Conservation (phyloP, 257 asterid genomes). For the Ophiorrhiza pumila region DNA sequence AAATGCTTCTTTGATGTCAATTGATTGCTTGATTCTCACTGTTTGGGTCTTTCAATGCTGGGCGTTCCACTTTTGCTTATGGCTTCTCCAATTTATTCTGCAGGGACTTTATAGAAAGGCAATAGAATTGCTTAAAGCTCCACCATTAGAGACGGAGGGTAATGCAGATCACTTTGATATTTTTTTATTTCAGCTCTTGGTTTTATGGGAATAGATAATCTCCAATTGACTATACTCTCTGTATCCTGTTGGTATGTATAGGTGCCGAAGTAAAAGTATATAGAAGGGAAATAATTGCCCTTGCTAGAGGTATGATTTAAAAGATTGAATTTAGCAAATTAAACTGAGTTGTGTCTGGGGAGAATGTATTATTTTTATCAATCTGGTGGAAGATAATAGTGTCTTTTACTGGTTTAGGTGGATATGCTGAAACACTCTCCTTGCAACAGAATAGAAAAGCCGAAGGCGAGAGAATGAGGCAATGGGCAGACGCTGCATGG, state of each 20-base stretch:
- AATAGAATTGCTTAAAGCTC: constrained; percentile 79
- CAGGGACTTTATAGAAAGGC: constrained; percentile 95
- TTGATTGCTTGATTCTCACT: background rate
- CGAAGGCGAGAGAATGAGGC: constrained; percentile 70
- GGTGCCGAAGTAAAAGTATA: constrained; percentile 34
- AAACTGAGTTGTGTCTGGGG: background rate
- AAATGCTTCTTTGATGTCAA: background rate
- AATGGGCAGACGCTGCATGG: constrained; percentile 76
- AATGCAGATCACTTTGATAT: background rate
- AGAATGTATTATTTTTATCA: too few relatives aligned
- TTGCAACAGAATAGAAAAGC: constrained; percentile 80
- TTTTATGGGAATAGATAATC: background rate
- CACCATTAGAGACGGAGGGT: constrained; percentile 66
- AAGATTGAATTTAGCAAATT: background rate
- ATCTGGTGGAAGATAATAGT: background rate
- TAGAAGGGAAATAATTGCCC: constrained; percentile 67
- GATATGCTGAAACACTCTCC: constrained; percentile 70
- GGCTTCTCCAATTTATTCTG: constrained; percentile 15
- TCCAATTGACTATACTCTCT: background rate
- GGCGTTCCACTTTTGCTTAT: background rate
- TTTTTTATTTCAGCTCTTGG: background rate
- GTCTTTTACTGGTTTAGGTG: constrained; percentile 47
- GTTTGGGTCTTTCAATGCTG: background rate
- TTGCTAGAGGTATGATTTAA: constrained; percentile 67
- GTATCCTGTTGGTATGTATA: constrained; percentile 17